Evolutionary conservation across 2,329 filamentous ascomycete species (phyloP).

Genomic region (Coniochaeta hoffmannii): DNA sequence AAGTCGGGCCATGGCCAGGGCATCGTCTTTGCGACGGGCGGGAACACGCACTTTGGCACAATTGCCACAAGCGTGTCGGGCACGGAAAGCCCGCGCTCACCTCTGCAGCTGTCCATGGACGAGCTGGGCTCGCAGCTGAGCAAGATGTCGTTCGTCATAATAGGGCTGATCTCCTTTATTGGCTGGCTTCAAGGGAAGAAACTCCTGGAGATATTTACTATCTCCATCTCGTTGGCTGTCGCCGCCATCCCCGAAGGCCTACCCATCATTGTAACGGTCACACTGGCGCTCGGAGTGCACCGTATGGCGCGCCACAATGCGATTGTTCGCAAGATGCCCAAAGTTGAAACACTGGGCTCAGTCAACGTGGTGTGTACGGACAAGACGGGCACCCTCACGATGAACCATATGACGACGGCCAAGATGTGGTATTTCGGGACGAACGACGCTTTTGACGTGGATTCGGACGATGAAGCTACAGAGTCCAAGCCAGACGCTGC

Average conservation of each 20-base stretch:
- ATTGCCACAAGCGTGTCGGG: slow-evolving; percentile 92
- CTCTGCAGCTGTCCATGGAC: slow-evolving; percentile 94
- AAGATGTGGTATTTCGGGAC: slow-evolving; percentile 93
- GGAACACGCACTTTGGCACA: slow-evolving; percentile 88
- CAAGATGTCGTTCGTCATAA: slow-evolving; percentile 93
- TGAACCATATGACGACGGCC: slow-evolving; percentile 96
- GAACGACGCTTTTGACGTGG: slow-evolving; percentile 41
- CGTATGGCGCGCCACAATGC: slow-evolving; percentile 94
- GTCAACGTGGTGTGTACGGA: slow-evolving; percentile 99
- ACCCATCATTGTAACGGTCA: slow-evolving; percentile 97
- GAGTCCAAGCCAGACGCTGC: slow-evolving; percentile 62
- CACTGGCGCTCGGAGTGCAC: slow-evolving; percentile 86
- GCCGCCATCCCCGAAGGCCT: slow-evolving; percentile 94
- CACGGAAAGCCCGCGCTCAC: slow-evolving; percentile 91
- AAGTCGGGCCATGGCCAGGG: slow-evolving; percentile 93
- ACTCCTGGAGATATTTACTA: slow-evolving; percentile 91
- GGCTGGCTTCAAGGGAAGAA: slow-evolving; percentile 86
- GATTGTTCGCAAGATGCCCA: slow-evolving; percentile 91
- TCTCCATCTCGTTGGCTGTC: slow-evolving; percentile 92
- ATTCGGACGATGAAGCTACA: slow-evolving; percentile 44
- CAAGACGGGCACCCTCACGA: slow-evolving; percentile 93
- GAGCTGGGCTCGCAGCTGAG: slow-evolving; percentile 92
- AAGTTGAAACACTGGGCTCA: slow-evolving; percentile 95
- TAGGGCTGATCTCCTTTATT: slow-evolving; percentile 84
- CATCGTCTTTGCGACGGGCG: slow-evolving; percentile 93